These are phyloP conservation scores for Penicillium sp. DNA, from an alignment of 2,329 filamentous ascomycete genomes.

Conservation along the genomic window DNA sequence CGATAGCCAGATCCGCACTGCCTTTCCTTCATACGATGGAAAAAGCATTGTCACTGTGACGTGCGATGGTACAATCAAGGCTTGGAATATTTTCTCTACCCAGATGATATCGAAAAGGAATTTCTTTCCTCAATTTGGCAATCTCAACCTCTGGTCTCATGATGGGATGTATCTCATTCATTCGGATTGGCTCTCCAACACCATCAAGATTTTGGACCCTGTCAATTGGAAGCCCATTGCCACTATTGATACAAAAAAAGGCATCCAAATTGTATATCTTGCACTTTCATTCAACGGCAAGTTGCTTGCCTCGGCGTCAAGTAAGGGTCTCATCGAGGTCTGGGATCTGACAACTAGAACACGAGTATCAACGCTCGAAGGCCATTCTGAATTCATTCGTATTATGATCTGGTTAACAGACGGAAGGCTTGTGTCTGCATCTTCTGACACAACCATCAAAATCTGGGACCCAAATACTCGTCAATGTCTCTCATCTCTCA, in stretches of 20 bases:
- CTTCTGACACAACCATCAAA: neutral
- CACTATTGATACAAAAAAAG: neutral
- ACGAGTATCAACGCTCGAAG: neutral
- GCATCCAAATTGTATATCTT: neutral
- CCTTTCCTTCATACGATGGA: neutral
- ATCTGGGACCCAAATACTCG: neutral
- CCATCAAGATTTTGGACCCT: neutral
- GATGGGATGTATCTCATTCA: neutral
- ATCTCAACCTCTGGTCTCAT: neutral
- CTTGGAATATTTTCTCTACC: neutral
- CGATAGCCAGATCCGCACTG: neutral
- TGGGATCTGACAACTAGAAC: neutral
- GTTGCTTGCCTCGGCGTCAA: neutral
- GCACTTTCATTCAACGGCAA: neutral
- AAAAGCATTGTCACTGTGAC: neutral
- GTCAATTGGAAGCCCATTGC: neutral
- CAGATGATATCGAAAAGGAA: neutral
- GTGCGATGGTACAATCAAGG: neutral
- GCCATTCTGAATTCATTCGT: neutral
- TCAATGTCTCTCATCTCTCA: conserved; percentile 11
- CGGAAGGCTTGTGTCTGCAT: neutral
- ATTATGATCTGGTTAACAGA: neutral
- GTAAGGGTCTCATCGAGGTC: neutral
- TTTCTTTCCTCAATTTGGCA: neutral
- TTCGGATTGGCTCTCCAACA: neutral